Evolutionary conservation across 2,329 filamentous ascomycete species (phyloP).

Genomic region (Neopestalotiopsis sp.): DNA sequence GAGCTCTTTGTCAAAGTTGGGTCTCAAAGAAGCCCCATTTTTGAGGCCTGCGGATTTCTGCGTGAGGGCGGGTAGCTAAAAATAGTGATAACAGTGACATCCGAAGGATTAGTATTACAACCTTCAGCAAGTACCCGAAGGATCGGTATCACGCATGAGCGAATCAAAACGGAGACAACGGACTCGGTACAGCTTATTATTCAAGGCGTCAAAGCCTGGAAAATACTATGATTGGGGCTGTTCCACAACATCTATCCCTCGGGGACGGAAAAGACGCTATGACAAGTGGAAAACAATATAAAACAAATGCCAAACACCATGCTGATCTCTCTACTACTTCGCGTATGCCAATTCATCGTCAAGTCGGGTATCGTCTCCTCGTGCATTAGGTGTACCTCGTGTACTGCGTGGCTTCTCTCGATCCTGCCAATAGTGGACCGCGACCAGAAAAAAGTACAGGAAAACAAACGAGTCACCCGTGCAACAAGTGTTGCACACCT

Average conservation of each 20-base stretch:
- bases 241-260: background rate
- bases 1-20: too few relatives aligned
- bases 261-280: background rate
- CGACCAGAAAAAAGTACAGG: conserved; percentile 25
- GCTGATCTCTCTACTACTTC: conserved; percentile 18
- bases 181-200: conserved; percentile 4
- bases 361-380: conserved; percentile 31
- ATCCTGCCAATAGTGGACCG: conserved; percentile 21
- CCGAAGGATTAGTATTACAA: too few relatives aligned
- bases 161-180: background rate
- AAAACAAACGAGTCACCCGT: conserved; percentile 16
- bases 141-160: background rate
- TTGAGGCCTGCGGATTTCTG: too few relatives aligned
- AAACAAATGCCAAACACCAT: conserved; percentile 20
- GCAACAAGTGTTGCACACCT: conserved; percentile 14
- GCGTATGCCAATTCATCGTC: conserved; percentile 26
- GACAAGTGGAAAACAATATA: conserved; percentile 10
- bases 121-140: background rate
- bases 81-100: too few relatives aligned
- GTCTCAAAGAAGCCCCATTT: too few relatives aligned
- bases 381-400: conserved; percentile 29
- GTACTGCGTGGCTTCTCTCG: conserved; percentile 23
- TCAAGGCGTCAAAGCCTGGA: background rate
- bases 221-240: background rate
- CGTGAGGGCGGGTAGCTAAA: too few relatives aligned